phyloP scores from a whole-genome alignment of 1,284 basidiomycete genomes.

The Boletus hoseneyae region DNA sequence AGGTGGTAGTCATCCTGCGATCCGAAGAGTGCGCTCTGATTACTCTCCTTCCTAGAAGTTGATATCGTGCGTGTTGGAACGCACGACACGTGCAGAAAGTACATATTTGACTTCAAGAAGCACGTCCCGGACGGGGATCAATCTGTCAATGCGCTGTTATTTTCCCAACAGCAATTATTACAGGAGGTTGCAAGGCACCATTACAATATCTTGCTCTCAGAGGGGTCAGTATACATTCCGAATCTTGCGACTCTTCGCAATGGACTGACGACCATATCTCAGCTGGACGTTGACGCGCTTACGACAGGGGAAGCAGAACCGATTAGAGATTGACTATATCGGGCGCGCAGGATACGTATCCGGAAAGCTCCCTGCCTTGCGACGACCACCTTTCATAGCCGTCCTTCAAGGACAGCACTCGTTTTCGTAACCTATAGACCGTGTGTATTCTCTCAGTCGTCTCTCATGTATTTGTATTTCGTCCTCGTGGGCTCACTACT shows the following conservation, averaged over 20 bases:
- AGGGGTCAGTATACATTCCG: conserved; percentile 50
- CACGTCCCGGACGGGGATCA: conserved; percentile 39
- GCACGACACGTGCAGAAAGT: conserved; percentile 53
- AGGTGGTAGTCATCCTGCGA: conserved; percentile 45
- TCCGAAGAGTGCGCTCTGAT: conserved; percentile 10
- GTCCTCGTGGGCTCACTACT: conserved; percentile 29
- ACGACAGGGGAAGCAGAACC: conserved; percentile 56
- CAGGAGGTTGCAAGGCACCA: conserved; percentile 52
- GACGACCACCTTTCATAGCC: conserved; percentile 63
- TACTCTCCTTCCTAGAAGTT: conserved; percentile 43
- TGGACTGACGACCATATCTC: conserved; percentile 8
- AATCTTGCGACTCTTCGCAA: conserved; percentile 1
- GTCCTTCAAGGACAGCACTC: conserved; percentile 43
- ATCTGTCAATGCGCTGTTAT: conserved; percentile 51
- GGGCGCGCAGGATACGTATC: conserved; percentile 59
- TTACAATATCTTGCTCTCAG: conserved; percentile 60
- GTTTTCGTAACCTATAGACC: conserved; percentile 29
- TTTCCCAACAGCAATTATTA: conserved; percentile 62
- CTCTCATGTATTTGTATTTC: conserved; percentile 31
- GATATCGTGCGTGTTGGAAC: conserved; percentile 54
- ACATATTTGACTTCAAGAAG: conserved; percentile 57
- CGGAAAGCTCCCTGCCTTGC: conserved; percentile 42
- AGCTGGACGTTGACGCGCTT: conserved; percentile 70
- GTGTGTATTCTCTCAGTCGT: conserved; percentile 26
- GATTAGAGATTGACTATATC: conserved; percentile 65